Percentiles rank a stretch among this genome's conserved stretches.
phyloP scores from a whole-genome alignment of 176 grass and related monocot species.

The Bothriochloa decipiens region DNA sequence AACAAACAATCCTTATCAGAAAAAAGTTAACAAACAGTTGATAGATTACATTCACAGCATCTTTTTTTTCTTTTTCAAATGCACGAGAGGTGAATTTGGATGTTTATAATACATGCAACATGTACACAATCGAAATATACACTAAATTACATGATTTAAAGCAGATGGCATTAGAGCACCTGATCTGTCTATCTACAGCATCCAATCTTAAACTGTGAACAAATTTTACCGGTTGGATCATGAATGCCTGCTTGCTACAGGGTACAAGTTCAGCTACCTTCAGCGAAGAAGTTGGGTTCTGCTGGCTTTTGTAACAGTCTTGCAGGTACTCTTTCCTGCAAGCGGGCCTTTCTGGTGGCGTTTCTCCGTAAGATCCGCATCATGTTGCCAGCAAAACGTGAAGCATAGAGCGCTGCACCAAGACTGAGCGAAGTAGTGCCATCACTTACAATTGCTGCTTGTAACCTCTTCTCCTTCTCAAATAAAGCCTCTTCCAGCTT shows the following conservation, averaged over 20 bases:
- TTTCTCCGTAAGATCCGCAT: constrained; percentile 67
- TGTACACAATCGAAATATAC: constrained; percentile 24
- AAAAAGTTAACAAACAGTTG: background rate
- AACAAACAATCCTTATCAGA: background rate
- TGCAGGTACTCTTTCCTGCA: constrained; percentile 74
- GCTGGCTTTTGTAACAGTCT: constrained; percentile 85
- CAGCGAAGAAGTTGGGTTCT: constrained; percentile 82
- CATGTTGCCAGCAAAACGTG: constrained; percentile 82
- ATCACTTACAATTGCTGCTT: constrained; percentile 64
- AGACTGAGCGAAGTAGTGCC: constrained; percentile 63
- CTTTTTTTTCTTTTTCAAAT: background rate
- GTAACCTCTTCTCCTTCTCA: constrained; percentile 82
- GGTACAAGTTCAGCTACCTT: constrained; percentile 44
- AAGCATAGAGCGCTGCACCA: constrained; percentile 77
- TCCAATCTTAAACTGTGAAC: constrained; percentile 26
- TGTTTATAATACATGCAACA: constrained; percentile 32
- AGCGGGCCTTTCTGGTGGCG: constrained; percentile 65
- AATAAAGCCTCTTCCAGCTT: constrained; percentile 74
- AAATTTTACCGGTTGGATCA: constrained; percentile 13
- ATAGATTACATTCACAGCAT: constrained; percentile 31
- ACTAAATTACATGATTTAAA: constrained; percentile 34
- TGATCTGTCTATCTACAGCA: constrained; percentile 45
- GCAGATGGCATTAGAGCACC: constrained; percentile 7
- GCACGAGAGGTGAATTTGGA: background rate
- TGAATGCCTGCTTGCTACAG: constrained; percentile 22